phyloP scores from a whole-genome alignment of 164 flowering plant genomes.

The Warburgia ugandensis region DNA sequence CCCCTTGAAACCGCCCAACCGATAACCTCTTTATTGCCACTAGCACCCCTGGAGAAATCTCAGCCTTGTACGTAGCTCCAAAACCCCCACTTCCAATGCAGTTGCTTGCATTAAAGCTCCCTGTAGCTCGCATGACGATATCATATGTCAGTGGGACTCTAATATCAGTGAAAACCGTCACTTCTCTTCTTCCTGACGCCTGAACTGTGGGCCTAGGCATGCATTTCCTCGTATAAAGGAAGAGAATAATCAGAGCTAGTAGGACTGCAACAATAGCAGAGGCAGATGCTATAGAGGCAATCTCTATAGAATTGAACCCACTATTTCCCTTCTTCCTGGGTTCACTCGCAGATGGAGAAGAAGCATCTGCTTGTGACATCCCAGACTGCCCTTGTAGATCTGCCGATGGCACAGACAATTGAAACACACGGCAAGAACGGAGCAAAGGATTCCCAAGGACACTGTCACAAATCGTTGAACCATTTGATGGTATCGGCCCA shows the following conservation, averaged over 20 bases:
- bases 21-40: constrained; percentile 82
- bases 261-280: constrained; percentile 81
- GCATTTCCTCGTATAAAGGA: constrained; percentile 64
- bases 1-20: constrained; percentile 80
- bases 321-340: constrained; percentile 9
- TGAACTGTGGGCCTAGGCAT: constrained; percentile 39
- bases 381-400: constrained; percentile 31
- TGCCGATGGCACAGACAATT: constrained; percentile 39
- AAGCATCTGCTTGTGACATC: constrained; percentile 22
- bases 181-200: constrained; percentile 53
- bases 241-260: constrained; percentile 53
- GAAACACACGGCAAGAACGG: constrained; percentile 29
- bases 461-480: constrained; percentile 22
- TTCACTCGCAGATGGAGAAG: constrained; percentile 31
- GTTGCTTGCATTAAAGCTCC: constrained; percentile 66
- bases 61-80: constrained; percentile 93
- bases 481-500: constrained; percentile 46
- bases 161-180: constrained; percentile 55
- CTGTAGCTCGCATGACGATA: constrained; percentile 72
- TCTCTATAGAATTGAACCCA: constrained; percentile 65
- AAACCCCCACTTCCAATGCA: constrained; percentile 93
- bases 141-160: constrained; percentile 68
- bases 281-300: constrained; percentile 77
- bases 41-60: constrained; percentile 55
- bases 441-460: constrained; percentile 25